Evolutionary conservation across 805 yeast species (phyloP).

Genomic region (Torulaspora gathmanii): DNA sequence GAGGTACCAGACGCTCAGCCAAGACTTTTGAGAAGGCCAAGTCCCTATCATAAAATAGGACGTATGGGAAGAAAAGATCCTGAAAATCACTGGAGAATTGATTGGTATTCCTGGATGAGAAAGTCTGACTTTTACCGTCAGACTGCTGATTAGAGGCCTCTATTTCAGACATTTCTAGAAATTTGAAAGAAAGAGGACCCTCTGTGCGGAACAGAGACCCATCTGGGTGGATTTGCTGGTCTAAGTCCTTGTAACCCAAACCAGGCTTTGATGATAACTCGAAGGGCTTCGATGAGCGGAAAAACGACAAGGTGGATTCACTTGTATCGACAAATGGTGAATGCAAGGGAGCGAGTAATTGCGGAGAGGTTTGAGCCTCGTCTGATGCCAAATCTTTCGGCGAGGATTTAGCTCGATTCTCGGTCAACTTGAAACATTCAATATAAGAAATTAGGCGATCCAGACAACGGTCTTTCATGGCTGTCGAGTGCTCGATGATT

Average conservation of each 20-base stretch:
- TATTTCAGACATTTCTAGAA: neutral
- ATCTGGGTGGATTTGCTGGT: neutral
- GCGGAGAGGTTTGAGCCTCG: neutral
- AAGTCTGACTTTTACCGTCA: neutral
- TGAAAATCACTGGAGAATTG: neutral
- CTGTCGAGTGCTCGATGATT: constrained; percentile 12
- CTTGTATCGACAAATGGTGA: neutral
- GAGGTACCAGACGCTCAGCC: neutral
- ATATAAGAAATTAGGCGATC: constrained; percentile 39
- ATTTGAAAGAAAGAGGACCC: neutral
- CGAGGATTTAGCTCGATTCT: neutral
- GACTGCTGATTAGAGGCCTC: neutral
- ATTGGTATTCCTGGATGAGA: neutral
- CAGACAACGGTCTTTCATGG: constrained; percentile 18
- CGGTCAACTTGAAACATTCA: constrained; percentile 28
- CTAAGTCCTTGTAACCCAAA: constrained; percentile 1
- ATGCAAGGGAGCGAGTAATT: neutral
- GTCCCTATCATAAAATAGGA: constrained; percentile 16
- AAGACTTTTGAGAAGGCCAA: constrained; percentile 6
- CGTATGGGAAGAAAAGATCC: constrained; percentile 9
- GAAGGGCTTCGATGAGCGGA: constrained; percentile 2
- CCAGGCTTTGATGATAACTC: neutral
- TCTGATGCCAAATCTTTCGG: neutral
- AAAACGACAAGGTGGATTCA: neutral
- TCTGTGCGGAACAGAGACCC: constrained; percentile 1